These are phyloP conservation scores for Phyllosticta citrichinensis DNA, from an alignment of 2,329 filamentous ascomycete genomes.

Conservation along the genomic window DNA sequence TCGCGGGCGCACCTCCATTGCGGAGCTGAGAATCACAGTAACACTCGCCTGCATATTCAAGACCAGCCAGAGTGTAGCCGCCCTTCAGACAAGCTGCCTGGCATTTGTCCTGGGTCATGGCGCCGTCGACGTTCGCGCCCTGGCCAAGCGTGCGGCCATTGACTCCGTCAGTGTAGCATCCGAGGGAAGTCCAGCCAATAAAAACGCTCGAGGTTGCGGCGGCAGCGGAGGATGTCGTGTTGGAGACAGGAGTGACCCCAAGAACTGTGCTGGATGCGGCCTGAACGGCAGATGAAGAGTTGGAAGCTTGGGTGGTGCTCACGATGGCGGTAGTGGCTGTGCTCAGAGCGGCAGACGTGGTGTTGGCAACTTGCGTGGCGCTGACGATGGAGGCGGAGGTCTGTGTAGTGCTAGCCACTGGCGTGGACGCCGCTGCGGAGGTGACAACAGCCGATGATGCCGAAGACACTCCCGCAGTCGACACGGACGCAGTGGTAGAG, in stretches of 20 bases:
- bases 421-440: not conserved
- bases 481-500: not conserved
- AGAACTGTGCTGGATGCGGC: not conserved
- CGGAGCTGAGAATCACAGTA: slow-evolving; percentile 45
- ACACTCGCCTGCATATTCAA: slow-evolving; percentile 42
- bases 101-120: slow-evolving; percentile 19
- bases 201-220: not conserved
- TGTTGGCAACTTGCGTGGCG: not conserved
- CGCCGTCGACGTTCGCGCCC: slow-evolving; percentile 12
- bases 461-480: not conserved
- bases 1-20: slow-evolving; percentile 31
- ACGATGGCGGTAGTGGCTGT: not conserved
- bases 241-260: not conserved
- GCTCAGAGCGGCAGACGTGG: not conserved
- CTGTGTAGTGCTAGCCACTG: not conserved
- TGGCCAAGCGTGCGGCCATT: slow-evolving; percentile 14
- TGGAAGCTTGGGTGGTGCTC: not conserved
- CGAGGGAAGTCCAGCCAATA: not conserved
- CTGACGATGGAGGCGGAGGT: not conserved
- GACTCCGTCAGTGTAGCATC: slow-evolving; percentile 1
- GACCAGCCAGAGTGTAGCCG: slow-evolving; percentile 48
- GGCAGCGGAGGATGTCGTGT: not conserved
- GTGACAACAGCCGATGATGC: not conserved
- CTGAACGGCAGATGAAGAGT: not conserved
- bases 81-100: slow-evolving; percentile 15